These are phyloP conservation scores for Alternaria alternata DNA, from an alignment of 2,329 filamentous ascomycete genomes.

Conservation along the genomic window DNA sequence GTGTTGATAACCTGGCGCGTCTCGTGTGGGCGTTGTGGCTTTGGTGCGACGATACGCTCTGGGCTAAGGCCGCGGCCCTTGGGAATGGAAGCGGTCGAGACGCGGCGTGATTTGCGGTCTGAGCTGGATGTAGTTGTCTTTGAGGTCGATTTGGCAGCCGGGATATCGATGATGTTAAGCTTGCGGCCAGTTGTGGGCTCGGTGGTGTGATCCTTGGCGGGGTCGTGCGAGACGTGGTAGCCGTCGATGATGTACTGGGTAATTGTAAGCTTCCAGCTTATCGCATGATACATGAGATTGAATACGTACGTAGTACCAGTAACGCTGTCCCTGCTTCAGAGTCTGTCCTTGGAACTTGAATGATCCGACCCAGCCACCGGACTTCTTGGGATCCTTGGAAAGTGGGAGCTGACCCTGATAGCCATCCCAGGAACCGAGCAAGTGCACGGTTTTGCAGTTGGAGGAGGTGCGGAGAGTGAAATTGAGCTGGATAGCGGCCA, in stretches of 20 bases:
- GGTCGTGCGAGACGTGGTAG: conserved; percentile 97
- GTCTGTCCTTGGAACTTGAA: conserved; percentile 93
- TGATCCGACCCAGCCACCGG: conserved; percentile 92
- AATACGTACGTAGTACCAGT: conserved; percentile 92
- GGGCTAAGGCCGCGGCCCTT: conserved; percentile 89
- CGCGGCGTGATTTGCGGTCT: conserved; percentile 58
- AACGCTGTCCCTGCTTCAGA: conserved; percentile 86
- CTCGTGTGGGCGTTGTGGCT: conserved; percentile 86
- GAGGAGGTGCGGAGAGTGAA: conserved; percentile 96
- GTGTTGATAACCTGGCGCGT: conserved; percentile 85
- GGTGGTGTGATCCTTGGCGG: conserved; percentile 83
- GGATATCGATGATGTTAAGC: conserved; percentile 96
- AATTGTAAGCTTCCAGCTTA: conserved; percentile 27
- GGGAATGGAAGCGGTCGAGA: conserved; percentile 71
- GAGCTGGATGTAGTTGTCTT: conserved; percentile 57
- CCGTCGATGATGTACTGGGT: conserved; percentile 91
- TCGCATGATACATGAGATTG: background rate
- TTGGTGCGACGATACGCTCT: conserved; percentile 89
- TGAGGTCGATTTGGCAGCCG: conserved; percentile 59
- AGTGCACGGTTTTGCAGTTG: conserved; percentile 95
- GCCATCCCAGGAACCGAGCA: conserved; percentile 98
- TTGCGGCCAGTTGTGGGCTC: conserved; percentile 97
- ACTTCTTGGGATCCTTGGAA: conserved; percentile 88
- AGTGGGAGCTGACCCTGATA: conserved; percentile 94
- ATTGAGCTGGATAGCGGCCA: conserved; percentile 92